phyloP scores from a whole-genome alignment of 192 early-diverging fungal species.

The Gamsiella multidivaricata region DNA sequence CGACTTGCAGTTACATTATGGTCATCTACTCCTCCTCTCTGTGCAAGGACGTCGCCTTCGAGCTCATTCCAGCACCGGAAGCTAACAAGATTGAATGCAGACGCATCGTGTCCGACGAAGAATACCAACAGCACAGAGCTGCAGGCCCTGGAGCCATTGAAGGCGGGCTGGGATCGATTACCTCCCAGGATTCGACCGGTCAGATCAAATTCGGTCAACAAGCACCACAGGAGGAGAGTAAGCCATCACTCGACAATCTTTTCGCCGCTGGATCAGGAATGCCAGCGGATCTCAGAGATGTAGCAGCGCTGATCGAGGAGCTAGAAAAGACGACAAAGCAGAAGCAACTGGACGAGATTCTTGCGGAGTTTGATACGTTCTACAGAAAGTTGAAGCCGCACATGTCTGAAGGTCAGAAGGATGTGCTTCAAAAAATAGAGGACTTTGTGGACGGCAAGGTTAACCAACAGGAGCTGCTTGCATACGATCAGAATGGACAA shows the following conservation, averaged over 20 bases:
- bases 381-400: not conserved
- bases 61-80: constrained; percentile 46
- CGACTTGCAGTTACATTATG: constrained; percentile 81
- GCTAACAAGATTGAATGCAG: constrained; percentile 73
- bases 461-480: not conserved
- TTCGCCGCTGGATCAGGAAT: not conserved
- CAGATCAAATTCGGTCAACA: constrained; percentile 13
- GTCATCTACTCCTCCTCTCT: constrained; percentile 79
- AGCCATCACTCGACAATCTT: not conserved
- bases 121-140: constrained; percentile 44
- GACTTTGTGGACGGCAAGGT: not conserved
- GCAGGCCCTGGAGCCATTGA: constrained; percentile 24
- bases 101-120: constrained; percentile 66
- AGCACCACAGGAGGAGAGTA: not conserved
- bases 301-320: constrained; percentile 1
- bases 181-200: not conserved
- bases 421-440: not conserved
- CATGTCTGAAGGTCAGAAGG: constrained; percentile 2
- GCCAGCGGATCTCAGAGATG: not conserved
- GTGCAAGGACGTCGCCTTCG: constrained; percentile 72
- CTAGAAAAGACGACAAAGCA: not conserved
- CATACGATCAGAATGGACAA: not conserved
- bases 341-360: not conserved
- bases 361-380: not conserved
- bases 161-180: not conserved